Evolutionary conservation across 2,329 filamentous ascomycete genomes (phyloP).

Genomic region (Neofusicoccum sp.): DNA sequence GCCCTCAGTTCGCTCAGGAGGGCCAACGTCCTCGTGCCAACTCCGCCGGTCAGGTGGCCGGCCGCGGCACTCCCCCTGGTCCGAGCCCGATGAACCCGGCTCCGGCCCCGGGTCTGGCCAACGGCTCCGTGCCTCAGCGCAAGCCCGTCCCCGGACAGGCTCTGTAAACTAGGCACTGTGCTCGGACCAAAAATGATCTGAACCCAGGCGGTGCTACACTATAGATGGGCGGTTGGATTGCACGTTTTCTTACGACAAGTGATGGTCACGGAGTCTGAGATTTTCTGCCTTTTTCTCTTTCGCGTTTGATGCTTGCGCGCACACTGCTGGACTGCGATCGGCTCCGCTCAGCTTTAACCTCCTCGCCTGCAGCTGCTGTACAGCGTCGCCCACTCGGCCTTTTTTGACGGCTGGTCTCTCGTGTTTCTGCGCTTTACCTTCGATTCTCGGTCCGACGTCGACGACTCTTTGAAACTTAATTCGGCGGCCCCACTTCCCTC

Average conservation of each 20-base stretch:
- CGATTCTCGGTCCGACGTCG: neutral
- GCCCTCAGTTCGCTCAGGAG: slow-evolving; percentile 22
- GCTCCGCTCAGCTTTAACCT: neutral
- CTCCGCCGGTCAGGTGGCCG: slow-evolving; percentile 22
- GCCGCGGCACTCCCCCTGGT: slow-evolving; percentile 31
- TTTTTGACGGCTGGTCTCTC: neutral
- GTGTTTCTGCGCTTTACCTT: neutral
- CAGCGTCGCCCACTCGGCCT: neutral
- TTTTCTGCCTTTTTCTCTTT: neutral
- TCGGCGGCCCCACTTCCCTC: neutral
- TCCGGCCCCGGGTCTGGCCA: slow-evolving; percentile 18
- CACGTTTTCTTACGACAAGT: slow-evolving; percentile 7
- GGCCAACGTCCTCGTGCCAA: slow-evolving; percentile 32
- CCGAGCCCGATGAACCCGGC: slow-evolving; percentile 39
- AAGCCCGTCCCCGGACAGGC: slow-evolving; percentile 51
- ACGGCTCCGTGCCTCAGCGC: slow-evolving; percentile 35
- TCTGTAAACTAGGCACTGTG: slow-evolving; percentile 28
- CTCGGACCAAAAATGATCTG: neutral
- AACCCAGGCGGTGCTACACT: neutral
- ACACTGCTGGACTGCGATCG: neutral
- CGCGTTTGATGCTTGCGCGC: slow-evolving; percentile 1
- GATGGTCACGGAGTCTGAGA: slow-evolving; percentile 15
- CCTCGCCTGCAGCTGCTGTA: slow-evolving; percentile 6
- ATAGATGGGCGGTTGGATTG: slow-evolving; percentile 5
- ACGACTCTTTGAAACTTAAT: neutral